phyloP scores from a whole-genome alignment of 108 stramenopile genomes.

The Hondaea fermentalgiana region DNA sequence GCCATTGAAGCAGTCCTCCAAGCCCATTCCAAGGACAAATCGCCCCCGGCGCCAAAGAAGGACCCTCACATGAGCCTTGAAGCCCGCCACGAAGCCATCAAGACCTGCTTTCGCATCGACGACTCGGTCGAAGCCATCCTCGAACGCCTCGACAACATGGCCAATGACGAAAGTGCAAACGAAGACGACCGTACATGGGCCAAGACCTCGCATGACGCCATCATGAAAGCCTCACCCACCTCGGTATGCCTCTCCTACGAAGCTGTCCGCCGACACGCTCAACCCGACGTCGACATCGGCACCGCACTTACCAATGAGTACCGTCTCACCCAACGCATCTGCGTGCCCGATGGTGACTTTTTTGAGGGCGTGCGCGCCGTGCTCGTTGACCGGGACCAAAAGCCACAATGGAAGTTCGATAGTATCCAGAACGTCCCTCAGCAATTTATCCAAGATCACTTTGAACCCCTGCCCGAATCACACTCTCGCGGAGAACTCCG shows the following conservation, averaged over 20 bases:
- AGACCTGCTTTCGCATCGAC: slow-evolving; percentile 33
- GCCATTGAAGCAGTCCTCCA: slow-evolving; percentile 24
- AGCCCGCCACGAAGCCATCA: slow-evolving; percentile 18
- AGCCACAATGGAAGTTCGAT: slow-evolving; percentile 65
- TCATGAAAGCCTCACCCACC: slow-evolving; percentile 70
- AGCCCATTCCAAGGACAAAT: background rate
- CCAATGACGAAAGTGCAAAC: background rate
- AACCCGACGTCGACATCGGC: slow-evolving; percentile 29
- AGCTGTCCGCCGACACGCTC: slow-evolving; percentile 56
- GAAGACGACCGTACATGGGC: slow-evolving; percentile 46
- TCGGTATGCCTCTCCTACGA: slow-evolving; percentile 64
- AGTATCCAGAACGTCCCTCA: background rate
- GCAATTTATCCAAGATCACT: background rate
- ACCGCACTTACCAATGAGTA: slow-evolving; percentile 72
- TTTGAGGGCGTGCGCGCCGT: slow-evolving; percentile 88
- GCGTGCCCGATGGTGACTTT: slow-evolving; percentile 62
- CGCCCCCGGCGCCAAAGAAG: background rate
- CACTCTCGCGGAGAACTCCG: background rate
- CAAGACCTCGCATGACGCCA: slow-evolving; percentile 43
- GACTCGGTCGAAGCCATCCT: slow-evolving; percentile 50
- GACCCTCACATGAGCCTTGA: slow-evolving; percentile 23
- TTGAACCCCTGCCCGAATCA: background rate
- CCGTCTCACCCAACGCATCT: slow-evolving; percentile 58
- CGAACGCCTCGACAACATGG: slow-evolving; percentile 35
- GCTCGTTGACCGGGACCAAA: slow-evolving; percentile 80